Evolutionary conservation across 2,329 filamentous ascomycete genomes (phyloP), one percentile per base, ranked within the genome.

Genomic region (Colletotrichum plurivorum): DNA sequence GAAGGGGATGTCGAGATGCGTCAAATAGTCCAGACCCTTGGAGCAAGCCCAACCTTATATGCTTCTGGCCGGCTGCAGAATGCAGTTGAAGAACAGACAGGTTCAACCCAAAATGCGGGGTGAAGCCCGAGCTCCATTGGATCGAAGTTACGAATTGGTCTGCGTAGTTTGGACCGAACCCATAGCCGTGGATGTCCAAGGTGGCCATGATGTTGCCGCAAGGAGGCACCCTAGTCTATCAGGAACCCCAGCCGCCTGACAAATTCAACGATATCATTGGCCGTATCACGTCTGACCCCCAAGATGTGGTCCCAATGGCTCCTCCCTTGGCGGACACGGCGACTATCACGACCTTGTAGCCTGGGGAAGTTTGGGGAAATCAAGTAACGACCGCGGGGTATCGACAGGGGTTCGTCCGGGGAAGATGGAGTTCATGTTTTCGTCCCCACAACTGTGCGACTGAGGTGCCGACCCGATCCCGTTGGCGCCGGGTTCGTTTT

Each of bases 361-460:
- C 56, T 12, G 43, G 27, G 51, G 43, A 54, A 49, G n/a, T 27
- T 51, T 49, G 51, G 49, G 51, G 57, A 43, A 55, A 51, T 20
- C 51, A 27, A 27, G 43, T 41, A 20, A 36, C 51, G 46, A 48
- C 49, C 63, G 57, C 57, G 63, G 63, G 57, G 43, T 62, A 3
- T 9, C 15, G 25, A 16, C 43, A 43, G 43, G 57, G 57, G 27
- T 62, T 27, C 27, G 16, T 51, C 57, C 53, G 63, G 63, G 57
- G 57, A 67, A 67, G 45, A 31, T 41, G 41, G 55, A 15, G 16
- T n/a, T 41, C 15, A 5, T 20, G 7, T 20, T 39, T 5, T 16
- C n/a, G 41, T 56, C 59, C 25, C 49, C 49, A 55, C 49, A 27
- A 57, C 4, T 39, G 9, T 49, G 52, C 43, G 15, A 55, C 52